Evolutionary conservation across 2,329 filamentous ascomycete species (phyloP).

Genomic region (Conoideocrella luteorostrata): DNA sequence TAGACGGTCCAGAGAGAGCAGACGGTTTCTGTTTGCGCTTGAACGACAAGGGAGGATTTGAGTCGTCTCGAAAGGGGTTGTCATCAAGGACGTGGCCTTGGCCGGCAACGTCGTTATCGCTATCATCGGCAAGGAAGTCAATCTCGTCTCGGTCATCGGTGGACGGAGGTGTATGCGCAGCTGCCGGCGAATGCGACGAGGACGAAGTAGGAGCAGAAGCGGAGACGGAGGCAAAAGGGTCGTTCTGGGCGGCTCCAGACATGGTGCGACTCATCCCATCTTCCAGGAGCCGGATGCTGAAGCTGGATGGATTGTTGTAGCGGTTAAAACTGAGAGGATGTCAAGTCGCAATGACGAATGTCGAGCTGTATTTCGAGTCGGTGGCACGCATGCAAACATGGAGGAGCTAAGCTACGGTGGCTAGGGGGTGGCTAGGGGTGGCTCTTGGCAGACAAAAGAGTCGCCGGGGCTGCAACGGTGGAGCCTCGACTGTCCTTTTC

Average conservation of each 20-base stretch:
- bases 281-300: conserved; percentile 11
- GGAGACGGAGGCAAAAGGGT: conserved; percentile 29
- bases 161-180: conserved; percentile 17
- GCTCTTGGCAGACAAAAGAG: too few species aligned
- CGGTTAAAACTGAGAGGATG: not conserved
- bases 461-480: too few species aligned
- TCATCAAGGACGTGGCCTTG: conserved; percentile 39
- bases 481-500: too few species aligned
- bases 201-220: conserved; percentile 30
- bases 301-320: not conserved
- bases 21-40: conserved; percentile 59
- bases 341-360: not conserved
- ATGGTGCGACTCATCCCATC: conserved; percentile 35
- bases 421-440: too few species aligned
- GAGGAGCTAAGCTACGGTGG: too few species aligned
- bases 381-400: not conserved
- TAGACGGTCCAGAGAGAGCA: conserved; percentile 38
- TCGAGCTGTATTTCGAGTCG: too few species aligned
- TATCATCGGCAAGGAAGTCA: conserved; percentile 33
- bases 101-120: conserved; percentile 28
- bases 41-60: conserved; percentile 56
- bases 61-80: conserved; percentile 47
- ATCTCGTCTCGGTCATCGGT: conserved; percentile 41
- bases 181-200: conserved; percentile 22
- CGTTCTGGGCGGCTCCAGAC: conserved; percentile 30